Evolutionary conservation across 805 yeast genomes (phyloP).

Genomic region (Pichia deserticola): DNA sequence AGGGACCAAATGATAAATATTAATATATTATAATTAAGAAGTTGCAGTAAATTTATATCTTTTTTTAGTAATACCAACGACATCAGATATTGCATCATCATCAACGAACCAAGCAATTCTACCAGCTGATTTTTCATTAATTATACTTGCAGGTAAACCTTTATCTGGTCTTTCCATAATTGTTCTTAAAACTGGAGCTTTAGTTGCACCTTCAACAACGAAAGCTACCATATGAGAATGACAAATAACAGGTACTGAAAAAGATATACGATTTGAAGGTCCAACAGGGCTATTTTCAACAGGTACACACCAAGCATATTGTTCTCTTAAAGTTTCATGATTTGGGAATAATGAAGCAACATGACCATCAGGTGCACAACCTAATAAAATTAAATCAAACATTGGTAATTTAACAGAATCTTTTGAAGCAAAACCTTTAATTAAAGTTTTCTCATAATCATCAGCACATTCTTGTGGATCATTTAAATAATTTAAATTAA

Average conservation of each 20-base stretch:
- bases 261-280: constrained; percentile 76
- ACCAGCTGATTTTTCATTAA: constrained; percentile 95
- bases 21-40: background rate
- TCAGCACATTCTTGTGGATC: constrained; percentile 95
- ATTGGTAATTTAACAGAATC: constrained; percentile 93
- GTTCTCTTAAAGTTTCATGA: constrained; percentile 81
- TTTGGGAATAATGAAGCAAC: constrained; percentile 94
- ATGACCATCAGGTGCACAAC: constrained; percentile 99
- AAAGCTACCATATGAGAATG: constrained; percentile 89
- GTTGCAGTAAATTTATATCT: constrained; percentile 46
- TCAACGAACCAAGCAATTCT: constrained; percentile 97
- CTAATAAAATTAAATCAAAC: constrained; percentile 84
- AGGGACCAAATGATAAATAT: background rate
- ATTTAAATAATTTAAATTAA: constrained; percentile 64
- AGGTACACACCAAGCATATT: constrained; percentile 91
- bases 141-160: constrained; percentile 89
- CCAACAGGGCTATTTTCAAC: constrained; percentile 88
- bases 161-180: constrained; percentile 97
- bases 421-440: constrained; percentile 88
- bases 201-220: constrained; percentile 93
- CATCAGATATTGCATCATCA: constrained; percentile 81
- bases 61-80: constrained; percentile 58
- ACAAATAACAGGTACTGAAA: constrained; percentile 90
- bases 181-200: constrained; percentile 84
- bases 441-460: constrained; percentile 76